Evolutionary conservation across 164 flowering plant genomes (phyloP).

Genomic region (Umbilicus rupestris): DNA sequence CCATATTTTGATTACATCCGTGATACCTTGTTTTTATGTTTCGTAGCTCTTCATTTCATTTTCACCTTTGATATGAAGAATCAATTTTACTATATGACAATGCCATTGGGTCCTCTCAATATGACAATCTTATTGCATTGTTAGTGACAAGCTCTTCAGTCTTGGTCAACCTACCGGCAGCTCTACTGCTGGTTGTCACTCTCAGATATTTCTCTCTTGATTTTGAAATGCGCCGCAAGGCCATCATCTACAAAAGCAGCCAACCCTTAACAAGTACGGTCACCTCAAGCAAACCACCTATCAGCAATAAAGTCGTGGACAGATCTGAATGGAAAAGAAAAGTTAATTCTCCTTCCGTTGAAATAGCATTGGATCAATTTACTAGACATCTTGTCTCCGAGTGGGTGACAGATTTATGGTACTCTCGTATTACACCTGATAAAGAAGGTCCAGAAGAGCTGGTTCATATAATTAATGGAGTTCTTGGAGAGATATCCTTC

Average conservation of each 20-base stretch:
- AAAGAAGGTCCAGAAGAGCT: constrained; percentile 92
- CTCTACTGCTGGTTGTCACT: constrained; percentile 47
- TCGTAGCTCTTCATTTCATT: not conserved
- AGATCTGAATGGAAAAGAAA: constrained; percentile 69
- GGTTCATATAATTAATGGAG: constrained; percentile 65
- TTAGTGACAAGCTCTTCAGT: constrained; percentile 95
- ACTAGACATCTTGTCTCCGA: constrained; percentile 82
- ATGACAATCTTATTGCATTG: constrained; percentile 16
- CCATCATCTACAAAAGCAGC: constrained; percentile 47
- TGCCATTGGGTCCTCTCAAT: constrained; percentile 5
- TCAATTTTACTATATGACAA: not conserved
- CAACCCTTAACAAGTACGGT: constrained; percentile 19
- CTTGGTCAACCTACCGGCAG: constrained; percentile 80
- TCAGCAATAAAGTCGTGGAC: constrained; percentile 25
- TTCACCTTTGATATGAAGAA: not conserved
- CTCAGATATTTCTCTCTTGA: constrained; percentile 78
- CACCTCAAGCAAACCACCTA: constrained; percentile 32
- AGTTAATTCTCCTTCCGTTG: constrained; percentile 88
- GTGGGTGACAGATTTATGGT: constrained; percentile 97
- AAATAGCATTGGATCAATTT: constrained; percentile 85
- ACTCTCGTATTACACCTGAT: constrained; percentile 82
- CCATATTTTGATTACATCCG: too few species aligned
- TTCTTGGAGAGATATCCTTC: constrained; percentile 73
- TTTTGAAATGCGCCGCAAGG: constrained; percentile 65
- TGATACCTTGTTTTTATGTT: too few species aligned